Evolutionary conservation across 306 rosid species (phyloP).

Genomic region (Citrullus colocynthis): DNA sequence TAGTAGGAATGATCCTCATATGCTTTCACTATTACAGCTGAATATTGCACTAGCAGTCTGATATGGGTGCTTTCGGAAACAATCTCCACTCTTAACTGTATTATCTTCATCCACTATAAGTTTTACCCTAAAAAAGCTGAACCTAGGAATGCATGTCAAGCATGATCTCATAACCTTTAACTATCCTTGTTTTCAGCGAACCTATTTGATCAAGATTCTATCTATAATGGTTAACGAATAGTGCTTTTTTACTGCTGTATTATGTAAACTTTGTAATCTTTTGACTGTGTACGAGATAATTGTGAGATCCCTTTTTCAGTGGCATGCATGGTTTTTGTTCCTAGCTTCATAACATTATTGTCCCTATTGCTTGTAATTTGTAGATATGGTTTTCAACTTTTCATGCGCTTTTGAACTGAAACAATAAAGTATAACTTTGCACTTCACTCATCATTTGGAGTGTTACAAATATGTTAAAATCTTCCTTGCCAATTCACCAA

Average conservation of each 20-base stretch:
- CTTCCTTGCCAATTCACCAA: neutral
- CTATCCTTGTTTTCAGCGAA: neutral
- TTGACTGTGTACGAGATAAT: neutral
- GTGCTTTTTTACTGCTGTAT: no score
- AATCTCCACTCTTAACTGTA: neutral
- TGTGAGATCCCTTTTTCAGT: no score
- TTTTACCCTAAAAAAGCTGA: neutral
- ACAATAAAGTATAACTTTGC: neutral
- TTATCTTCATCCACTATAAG: neutral
- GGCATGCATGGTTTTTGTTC: no score
- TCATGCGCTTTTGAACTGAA: neutral
- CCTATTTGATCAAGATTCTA: neutral
- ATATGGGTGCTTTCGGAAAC: no score
- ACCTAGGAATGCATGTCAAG: neutral
- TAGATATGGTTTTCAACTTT: neutral
- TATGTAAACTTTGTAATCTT: neutral
- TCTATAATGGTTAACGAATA: neutral
- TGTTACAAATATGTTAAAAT: neutral
- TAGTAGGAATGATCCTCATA: neutral
- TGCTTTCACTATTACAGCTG: neutral
- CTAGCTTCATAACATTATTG: neutral
- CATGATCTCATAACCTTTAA: neutral
- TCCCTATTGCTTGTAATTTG: neutral
- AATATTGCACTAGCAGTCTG: neutral
- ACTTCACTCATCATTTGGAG: neutral